Base-by-base conservation (phyloP, 2,329 filamentous ascomycete genomes). In the Clarireedia sp. region DNA sequence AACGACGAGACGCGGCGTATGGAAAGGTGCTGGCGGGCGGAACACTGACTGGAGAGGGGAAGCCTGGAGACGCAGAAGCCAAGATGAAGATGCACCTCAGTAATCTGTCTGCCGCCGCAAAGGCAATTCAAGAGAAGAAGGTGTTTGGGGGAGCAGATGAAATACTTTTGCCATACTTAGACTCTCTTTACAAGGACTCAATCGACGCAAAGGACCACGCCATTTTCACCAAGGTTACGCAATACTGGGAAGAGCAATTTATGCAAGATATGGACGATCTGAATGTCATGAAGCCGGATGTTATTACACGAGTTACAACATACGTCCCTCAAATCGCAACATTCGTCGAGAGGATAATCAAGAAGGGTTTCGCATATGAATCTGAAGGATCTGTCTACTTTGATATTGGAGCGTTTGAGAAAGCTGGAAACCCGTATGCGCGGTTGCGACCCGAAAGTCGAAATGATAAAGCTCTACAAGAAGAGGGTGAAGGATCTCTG, bases 281-380 rank as follows among this genome's bases (percentile, higher is more conserved):
- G 50, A 97, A 97, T 65, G 89, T 95, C 10, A 76, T 92, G 40
- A 78, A 85, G 21, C 90, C 92, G 0, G 87, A 95, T 65, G 80
- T 87, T 36, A 75, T 96, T 24, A 96, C 90, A 0, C 78, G 91
- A 55, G 92, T 96, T n/a, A 96, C 90, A 1, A 90, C 96, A 65
- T 96, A 94, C 64, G 87, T 92, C 3, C 84, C 85, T 0, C 85
- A 95, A 66, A 96, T 97, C 66, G 89, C 88, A 46, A 75, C 80
- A 9, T 96, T 95, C 60, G 89, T 96, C 0, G 81, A 92, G 65
- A 57, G 46, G 19, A 83, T 80, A 61, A 89, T 96, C 55, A 40
- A 86, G 51, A 95, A 96, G 67, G 87, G 88, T 0, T 96, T 91
- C 63, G 92, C 86, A 1, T 97, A 97, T 62, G 78, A 82, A 65